These are phyloP conservation scores for Aspergillus sp. DNA, from an alignment of 2,329 filamentous ascomycete species.

Conservation along the genomic window DNA sequence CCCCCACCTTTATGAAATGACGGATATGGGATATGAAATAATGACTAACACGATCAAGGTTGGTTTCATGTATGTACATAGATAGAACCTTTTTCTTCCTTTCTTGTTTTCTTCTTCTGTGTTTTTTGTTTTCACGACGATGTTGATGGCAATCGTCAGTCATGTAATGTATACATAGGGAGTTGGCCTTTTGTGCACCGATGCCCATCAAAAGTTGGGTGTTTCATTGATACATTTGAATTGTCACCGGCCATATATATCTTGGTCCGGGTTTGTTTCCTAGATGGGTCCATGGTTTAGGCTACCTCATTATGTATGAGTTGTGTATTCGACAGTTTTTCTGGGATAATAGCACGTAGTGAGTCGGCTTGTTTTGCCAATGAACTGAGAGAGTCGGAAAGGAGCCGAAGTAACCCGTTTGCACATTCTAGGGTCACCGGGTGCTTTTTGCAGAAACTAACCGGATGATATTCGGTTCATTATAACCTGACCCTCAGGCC, in stretches of 20 bases:
- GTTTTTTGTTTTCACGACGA: neutral
- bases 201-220: neutral
- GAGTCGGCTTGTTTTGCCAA: too few species aligned
- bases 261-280: neutral
- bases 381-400: too few species aligned
- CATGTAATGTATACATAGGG: neutral
- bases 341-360: too few species aligned
- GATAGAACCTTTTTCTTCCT: constrained; percentile 1
- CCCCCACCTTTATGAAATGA: neutral
- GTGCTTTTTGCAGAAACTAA: too few species aligned
- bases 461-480: too few species aligned
- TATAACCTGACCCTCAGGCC: too few species aligned
- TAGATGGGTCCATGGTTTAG: neutral
- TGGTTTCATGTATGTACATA: constrained; percentile 13
- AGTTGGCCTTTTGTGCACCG: neutral
- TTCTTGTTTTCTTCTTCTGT: neutral
- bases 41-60: constrained; percentile 13
- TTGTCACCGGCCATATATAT: neutral
- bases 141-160: constrained; percentile 1
- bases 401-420: too few species aligned
- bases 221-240: neutral
- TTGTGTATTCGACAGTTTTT: too few species aligned
- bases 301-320: neutral
- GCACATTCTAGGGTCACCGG: too few species aligned
- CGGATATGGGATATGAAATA: constrained; percentile 11